phyloP scores from a whole-genome alignment of 805 yeast genomes.

The Schwanniomyces occidentalis region DNA sequence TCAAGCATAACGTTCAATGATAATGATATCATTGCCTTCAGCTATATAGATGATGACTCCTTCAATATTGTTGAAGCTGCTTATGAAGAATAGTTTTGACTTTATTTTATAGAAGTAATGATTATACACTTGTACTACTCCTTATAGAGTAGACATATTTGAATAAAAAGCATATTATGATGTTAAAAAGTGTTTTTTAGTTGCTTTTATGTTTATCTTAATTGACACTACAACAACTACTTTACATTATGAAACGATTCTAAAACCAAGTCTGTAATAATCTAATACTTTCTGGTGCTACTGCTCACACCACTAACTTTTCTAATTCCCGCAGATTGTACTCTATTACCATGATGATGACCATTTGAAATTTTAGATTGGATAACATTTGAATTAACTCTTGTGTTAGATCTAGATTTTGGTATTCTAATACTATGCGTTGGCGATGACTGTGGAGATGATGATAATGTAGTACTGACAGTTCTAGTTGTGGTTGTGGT shows the following conservation, averaged over 20 bases:
- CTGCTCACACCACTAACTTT: constrained; percentile 28
- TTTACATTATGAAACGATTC: neutral
- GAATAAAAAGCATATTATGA: no score
- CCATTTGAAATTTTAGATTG: constrained; percentile 9
- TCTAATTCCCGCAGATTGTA: constrained; percentile 24
- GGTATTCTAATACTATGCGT: constrained; percentile 21
- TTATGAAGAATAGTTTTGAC: no score
- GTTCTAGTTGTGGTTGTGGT: constrained; percentile 53
- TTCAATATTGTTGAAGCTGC: constrained; percentile 37
- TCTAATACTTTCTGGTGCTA: no score
- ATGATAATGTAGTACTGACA: constrained; percentile 41
- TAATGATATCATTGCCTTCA: constrained; percentile 44
- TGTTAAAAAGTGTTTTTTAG: no score
- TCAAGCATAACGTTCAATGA: constrained; percentile 36
- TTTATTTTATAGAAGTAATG: no score
- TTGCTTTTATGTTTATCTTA: no score
- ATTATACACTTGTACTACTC: no score
- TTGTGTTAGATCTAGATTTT: constrained; percentile 23
- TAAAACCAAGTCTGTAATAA: neutral
- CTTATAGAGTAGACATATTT: no score
- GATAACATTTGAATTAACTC: constrained; percentile 18
- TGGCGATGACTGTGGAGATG: constrained; percentile 34
- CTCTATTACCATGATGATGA: constrained; percentile 12
- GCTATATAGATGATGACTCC: constrained; percentile 32
- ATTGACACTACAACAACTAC: no score